Conservation (phyloP, 495 filamentous ascomycete genomes). For the Cercophora scortea region DNA sequence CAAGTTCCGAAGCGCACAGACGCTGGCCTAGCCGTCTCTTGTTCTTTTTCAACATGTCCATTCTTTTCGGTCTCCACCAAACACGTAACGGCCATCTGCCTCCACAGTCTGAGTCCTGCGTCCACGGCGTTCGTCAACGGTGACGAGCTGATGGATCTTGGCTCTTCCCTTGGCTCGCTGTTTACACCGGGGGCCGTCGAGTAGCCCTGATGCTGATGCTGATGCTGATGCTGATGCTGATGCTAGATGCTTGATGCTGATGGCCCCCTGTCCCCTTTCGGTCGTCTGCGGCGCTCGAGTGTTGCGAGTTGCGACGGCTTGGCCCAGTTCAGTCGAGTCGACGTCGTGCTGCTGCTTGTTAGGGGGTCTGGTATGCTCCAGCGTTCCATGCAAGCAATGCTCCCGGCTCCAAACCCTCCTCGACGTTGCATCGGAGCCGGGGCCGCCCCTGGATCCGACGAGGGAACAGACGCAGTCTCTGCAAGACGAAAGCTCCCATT, state of each 20-base stretch:
- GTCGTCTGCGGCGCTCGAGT: too few species aligned
- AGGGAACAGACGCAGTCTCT: conserved; percentile 16
- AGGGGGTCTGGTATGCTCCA: conserved; percentile 1
- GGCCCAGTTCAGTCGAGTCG: conserved; percentile 20
- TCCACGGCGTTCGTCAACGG: too few species aligned
- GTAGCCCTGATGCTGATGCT: too few species aligned
- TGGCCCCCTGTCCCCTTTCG: conserved; percentile 6
- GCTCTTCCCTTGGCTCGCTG: too few species aligned
- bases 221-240: too few species aligned
- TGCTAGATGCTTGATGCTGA: too few species aligned
- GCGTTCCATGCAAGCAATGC: conserved; percentile 18
- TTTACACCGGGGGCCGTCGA: too few species aligned
- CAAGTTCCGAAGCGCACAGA: conserved; percentile 24
- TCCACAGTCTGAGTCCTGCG: too few species aligned
- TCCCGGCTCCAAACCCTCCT: conserved; percentile 7
- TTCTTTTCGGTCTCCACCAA: too few species aligned
- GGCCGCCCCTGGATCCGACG: conserved; percentile 9
- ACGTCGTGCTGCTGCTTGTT: conserved; percentile 6
- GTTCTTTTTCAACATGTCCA: neutral
- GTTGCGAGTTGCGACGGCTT: conserved; percentile 13
- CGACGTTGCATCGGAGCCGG: conserved; percentile 17
- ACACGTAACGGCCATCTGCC: too few species aligned
- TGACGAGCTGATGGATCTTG: too few species aligned
- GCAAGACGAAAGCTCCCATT: conserved; percentile 3
- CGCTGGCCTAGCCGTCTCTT: conserved; percentile 7